These are phyloP conservation scores for Ganoderma multipileum DNA, from an alignment of 1,284 basidiomycete species.

Conservation along the genomic window DNA sequence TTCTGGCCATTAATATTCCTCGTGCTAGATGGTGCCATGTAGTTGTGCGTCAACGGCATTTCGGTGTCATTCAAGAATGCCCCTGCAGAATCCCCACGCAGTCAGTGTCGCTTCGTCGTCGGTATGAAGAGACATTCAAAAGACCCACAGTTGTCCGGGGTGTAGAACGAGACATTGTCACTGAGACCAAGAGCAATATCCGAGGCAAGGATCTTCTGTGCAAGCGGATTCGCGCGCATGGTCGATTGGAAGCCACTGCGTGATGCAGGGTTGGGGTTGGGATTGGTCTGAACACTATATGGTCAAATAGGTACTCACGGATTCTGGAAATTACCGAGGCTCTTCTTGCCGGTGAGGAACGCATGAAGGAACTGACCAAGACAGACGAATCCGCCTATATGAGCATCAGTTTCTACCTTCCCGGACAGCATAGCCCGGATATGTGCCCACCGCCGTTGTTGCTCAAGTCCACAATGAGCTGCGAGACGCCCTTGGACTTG, in stretches of 20 bases:
- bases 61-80: slow-evolving; percentile 59
- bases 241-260: slow-evolving; percentile 61
- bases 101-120: not conserved
- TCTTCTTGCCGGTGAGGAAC: slow-evolving; percentile 57
- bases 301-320: slow-evolving; percentile 47
- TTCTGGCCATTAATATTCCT: slow-evolving; percentile 53
- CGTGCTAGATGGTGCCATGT: slow-evolving; percentile 53
- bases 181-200: slow-evolving; percentile 54
- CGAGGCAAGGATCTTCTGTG: slow-evolving; percentile 60
- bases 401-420: not conserved
- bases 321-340: slow-evolving; percentile 46
- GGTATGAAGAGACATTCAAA: not conserved
- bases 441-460: slow-evolving; percentile 60
- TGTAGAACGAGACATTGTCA: slow-evolving; percentile 49
- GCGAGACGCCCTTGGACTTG: slow-evolving; percentile 54
- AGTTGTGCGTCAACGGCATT: slow-evolving; percentile 53
- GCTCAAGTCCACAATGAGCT: slow-evolving; percentile 65
- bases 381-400: slow-evolving; percentile 63
- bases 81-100: slow-evolving; percentile 39
- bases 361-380: slow-evolving; percentile 66
- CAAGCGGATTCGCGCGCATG: slow-evolving; percentile 58
- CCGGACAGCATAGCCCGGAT: not conserved
- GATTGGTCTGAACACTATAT: not conserved
- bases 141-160: slow-evolving; percentile 54
- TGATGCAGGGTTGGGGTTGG: not conserved